These are phyloP conservation scores for Sechiopsis laciniata DNA, from an alignment of 306 rosid species.

Conservation along the genomic window DNA sequence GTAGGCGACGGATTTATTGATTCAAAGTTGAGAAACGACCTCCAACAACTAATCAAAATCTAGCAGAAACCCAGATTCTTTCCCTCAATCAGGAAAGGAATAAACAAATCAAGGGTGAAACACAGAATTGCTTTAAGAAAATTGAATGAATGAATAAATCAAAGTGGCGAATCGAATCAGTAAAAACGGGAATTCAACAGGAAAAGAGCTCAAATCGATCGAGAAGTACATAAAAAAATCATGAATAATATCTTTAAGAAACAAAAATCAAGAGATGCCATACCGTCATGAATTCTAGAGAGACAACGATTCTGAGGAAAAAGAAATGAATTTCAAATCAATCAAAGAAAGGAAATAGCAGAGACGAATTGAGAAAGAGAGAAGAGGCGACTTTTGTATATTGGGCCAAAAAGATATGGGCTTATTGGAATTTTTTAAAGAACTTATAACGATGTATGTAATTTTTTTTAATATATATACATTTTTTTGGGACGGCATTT, in stretches of 20 bases:
- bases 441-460: no score
- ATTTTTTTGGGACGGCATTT: no score
- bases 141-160: no score
- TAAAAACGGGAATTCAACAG: slow-evolving; percentile 1
- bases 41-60: background rate
- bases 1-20: no score
- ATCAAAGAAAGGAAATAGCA: background rate
- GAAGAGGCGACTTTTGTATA: slow-evolving; percentile 18
- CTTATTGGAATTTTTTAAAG: no score
- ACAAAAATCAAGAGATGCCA: background rate
- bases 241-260: background rate
- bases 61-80: background rate
- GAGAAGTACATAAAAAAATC: background rate
- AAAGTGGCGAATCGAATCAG: background rate
- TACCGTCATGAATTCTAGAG: slow-evolving; percentile 19
- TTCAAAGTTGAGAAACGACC: no score
- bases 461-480: no score
- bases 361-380: background rate
- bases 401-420: slow-evolving; percentile 6
- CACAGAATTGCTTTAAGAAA: no score
- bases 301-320: background rate
- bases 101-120: background rate
- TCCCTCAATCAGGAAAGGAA: background rate
- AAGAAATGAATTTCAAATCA: slow-evolving; percentile 8
- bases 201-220: slow-evolving; percentile 2